phyloP scores from a whole-genome alignment of 1,284 basidiomycete genomes.

The Hemileia vastatrix region DNA sequence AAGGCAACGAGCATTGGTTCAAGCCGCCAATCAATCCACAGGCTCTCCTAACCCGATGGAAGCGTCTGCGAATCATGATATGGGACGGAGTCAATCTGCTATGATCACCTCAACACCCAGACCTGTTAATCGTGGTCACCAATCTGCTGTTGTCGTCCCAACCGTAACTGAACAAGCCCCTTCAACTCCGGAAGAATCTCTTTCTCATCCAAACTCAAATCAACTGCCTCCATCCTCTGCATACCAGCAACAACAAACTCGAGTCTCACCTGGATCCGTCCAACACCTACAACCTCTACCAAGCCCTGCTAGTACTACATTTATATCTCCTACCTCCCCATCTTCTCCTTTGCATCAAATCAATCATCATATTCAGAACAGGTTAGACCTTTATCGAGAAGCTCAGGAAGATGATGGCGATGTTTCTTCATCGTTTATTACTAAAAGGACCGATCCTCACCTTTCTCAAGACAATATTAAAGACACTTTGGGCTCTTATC shows the following conservation, averaged over 20 bases:
- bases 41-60: neutral
- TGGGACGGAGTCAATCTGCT: constrained; percentile 4
- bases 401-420: too few relatives aligned
- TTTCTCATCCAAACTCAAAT: too few relatives aligned
- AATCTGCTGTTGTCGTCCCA: constrained; percentile 24
- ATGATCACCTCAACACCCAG: constrained; percentile 4
- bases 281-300: constrained; percentile 7
- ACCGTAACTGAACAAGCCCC: constrained; percentile 1
- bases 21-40: constrained; percentile 7
- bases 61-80: neutral
- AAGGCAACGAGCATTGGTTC: constrained; percentile 45
- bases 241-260: constrained; percentile 21
- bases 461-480: too few relatives aligned
- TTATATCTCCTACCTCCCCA: too few relatives aligned
- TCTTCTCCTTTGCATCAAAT: too few relatives aligned
- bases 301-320: too few relatives aligned
- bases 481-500: too few relatives aligned
- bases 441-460: too few relatives aligned
- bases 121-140: constrained; percentile 16
- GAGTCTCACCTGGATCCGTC: constrained; percentile 3
- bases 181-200: neutral
- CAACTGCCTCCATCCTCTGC: neutral
- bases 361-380: too few relatives aligned
- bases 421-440: too few relatives aligned
- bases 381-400: too few relatives aligned